These are phyloP conservation scores for Balamuthia mandrillaris DNA, from an alignment of 208 protist genomes.

Conservation along the genomic window DNA sequence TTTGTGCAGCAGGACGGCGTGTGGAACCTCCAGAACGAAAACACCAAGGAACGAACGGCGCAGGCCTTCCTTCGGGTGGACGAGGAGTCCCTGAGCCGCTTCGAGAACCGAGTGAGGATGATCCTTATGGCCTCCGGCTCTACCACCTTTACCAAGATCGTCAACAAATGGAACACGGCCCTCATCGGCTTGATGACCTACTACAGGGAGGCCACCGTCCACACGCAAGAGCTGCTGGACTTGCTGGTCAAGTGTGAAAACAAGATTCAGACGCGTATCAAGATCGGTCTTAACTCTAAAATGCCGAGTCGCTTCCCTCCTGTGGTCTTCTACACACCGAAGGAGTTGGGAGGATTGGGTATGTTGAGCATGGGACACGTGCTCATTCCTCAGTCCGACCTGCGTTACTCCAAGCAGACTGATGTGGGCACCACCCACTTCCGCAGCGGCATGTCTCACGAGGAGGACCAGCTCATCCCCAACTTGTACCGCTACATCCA, in stretches of 20 bases:
- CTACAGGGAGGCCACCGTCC: conserved; percentile 94
- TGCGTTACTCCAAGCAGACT: conserved; percentile 96
- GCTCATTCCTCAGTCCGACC: conserved; percentile 98
- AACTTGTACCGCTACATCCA: conserved; percentile 99
- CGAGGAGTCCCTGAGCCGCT: conserved; percentile 88
- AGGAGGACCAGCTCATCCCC: conserved; percentile 98
- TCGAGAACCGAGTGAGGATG: conserved; percentile 97
- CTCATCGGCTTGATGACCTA: conserved; percentile 99
- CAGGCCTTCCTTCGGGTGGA: conserved; percentile 97
- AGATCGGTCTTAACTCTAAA: conserved; percentile 99
- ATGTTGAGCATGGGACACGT: conserved; percentile 99
- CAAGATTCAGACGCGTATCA: conserved; percentile 99
- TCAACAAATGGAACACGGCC: conserved; percentile 99
- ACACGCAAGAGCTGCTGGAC: conserved; percentile 93
- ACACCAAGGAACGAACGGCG: conserved; percentile 98
- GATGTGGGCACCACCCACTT: conserved; percentile 98
- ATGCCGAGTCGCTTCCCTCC: conserved; percentile 99
- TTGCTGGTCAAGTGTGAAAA: conserved; percentile 99
- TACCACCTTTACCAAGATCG: conserved; percentile 99
- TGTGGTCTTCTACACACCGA: conserved; percentile 98
- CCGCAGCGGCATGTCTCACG: conserved; percentile 96
- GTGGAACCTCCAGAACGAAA: conserved; percentile 97
- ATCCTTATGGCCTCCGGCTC: conserved; percentile 99
- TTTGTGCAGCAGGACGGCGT: conserved; percentile 95
- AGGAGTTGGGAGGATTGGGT: conserved; percentile 95